phyloP scores from a whole-genome alignment of 2,329 filamentous ascomycete species.

The Ophiognomonia clavigignenti-juglandacearum region DNA sequence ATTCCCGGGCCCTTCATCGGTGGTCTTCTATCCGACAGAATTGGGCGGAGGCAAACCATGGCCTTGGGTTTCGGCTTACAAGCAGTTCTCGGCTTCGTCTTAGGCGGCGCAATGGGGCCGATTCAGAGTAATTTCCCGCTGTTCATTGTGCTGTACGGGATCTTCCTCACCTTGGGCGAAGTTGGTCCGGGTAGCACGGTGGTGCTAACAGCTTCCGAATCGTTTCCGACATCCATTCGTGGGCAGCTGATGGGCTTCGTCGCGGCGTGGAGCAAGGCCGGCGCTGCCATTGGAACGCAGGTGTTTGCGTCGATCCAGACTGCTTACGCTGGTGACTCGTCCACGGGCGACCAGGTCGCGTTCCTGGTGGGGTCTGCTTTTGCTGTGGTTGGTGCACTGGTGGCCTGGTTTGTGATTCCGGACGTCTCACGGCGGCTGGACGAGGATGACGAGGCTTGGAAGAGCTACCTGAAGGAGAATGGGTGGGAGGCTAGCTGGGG shows the following conservation, averaged over 20 bases:
- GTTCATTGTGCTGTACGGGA: slow-evolving; percentile 46
- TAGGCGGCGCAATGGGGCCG: slow-evolving; percentile 39
- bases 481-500: slow-evolving; percentile 35
- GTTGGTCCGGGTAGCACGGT: slow-evolving; percentile 44
- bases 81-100: slow-evolving; percentile 41
- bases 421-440: slow-evolving; percentile 37
- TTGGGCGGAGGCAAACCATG: slow-evolving; percentile 46
- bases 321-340: slow-evolving; percentile 31
- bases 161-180: slow-evolving; percentile 44
- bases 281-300: slow-evolving; percentile 44
- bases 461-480: slow-evolving; percentile 35
- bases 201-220: slow-evolving; percentile 38
- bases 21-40: slow-evolving; percentile 41
- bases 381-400: slow-evolving; percentile 38
- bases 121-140: slow-evolving; percentile 44
- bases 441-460: slow-evolving; percentile 39
- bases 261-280: slow-evolving; percentile 42
- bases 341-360: slow-evolving; percentile 41
- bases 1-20: slow-evolving; percentile 43
- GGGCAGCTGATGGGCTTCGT: slow-evolving; percentile 46
- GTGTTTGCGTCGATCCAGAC: slow-evolving; percentile 47
- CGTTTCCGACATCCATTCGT: slow-evolving; percentile 44
- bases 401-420: slow-evolving; percentile 41
- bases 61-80: slow-evolving; percentile 42
- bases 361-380: slow-evolving; percentile 48